Base-by-base conservation (phyloP, 169 alveolate species). In the Neospora caninum region DNA sequence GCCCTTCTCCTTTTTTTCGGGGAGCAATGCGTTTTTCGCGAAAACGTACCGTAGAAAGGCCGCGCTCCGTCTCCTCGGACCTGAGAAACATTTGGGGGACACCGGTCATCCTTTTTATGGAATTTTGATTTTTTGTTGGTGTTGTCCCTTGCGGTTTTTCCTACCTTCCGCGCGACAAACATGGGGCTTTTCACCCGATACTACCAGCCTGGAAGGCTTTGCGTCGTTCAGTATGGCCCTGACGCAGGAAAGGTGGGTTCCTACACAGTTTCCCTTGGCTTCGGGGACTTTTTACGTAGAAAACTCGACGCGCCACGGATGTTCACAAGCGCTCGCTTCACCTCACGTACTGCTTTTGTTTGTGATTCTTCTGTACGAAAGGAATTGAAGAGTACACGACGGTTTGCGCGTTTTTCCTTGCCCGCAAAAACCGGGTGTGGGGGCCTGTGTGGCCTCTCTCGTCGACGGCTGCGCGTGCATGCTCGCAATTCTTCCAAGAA, bases 171-270 rank as follows among this genome's bases (percentile, higher is more conserved):
- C 67, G 41, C 39, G n/a, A 10, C 67, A 20, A 93, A 87, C 43
- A 96, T 96, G 97, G 91, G 98, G 93, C 96, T 98, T 92, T 98
- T 98, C 94, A 98, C 92, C 93, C 97, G 98, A 96, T 98, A 97
- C 95, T 98, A 97, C 80, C 99, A 98, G 95, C 98, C 99, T 64
- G 99, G 99, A 88, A 98, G 99, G 93, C 97, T 98, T 92, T 97
- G 98, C 96, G 97, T 98, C 78, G 95, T 98, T 93, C 98, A 98
- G 86, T 98, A 97, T 95, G 99, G 99, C 58, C 99, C 99, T 38
- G 98, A 98, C 84, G 97, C 98, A 42, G 99, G 99, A 93, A 98
- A 98, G 98, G 98, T 98, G 73, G n/a, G 96, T 45, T 86, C 86
- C 70, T 16, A 91, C 25, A 29, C 70, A 54, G 67, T 27, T 64